Evolutionary conservation across 768 basidiomycete genomes (phyloP).

Genomic region (Hypholoma fasciculare): DNA sequence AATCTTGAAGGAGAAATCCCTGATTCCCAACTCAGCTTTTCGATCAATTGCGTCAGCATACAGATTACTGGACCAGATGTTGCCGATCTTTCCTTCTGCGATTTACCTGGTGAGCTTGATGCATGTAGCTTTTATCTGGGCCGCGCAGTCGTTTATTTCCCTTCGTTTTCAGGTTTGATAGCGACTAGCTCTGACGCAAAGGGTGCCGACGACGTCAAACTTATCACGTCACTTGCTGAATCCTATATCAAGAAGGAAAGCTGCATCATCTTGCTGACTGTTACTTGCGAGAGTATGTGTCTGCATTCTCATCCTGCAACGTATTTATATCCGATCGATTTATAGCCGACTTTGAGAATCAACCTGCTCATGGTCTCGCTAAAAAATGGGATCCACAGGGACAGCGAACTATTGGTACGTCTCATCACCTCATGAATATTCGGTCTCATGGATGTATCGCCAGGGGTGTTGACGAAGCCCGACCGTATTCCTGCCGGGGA

Average conservation of each 20-base stretch:
- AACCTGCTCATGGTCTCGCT: constrained; percentile 67
- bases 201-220: constrained; percentile 54
- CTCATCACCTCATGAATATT: neutral
- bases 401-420: constrained; percentile 66
- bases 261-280: constrained; percentile 58
- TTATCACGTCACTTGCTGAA: constrained; percentile 57
- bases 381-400: constrained; percentile 62
- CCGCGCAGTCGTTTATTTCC: neutral
- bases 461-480: constrained; percentile 71
- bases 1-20: constrained; percentile 7
- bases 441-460: neutral
- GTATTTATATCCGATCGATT: neutral
- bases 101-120: constrained; percentile 49
- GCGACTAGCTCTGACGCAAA: constrained; percentile 45
- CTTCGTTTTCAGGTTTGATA: constrained; percentile 47
- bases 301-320: neutral
- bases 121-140: neutral
- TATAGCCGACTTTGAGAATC: constrained; percentile 83
- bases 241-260: constrained; percentile 62
- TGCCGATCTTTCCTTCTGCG: constrained; percentile 64
- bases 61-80: constrained; percentile 60
- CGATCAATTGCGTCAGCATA: constrained; percentile 55
- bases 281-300: constrained; percentile 8
- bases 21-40: constrained; percentile 38
- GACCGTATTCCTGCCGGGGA: constrained; percentile 44